phyloP scores from a whole-genome alignment of 169 alveolate genomes.

The Plasmodium adleri region DNA sequence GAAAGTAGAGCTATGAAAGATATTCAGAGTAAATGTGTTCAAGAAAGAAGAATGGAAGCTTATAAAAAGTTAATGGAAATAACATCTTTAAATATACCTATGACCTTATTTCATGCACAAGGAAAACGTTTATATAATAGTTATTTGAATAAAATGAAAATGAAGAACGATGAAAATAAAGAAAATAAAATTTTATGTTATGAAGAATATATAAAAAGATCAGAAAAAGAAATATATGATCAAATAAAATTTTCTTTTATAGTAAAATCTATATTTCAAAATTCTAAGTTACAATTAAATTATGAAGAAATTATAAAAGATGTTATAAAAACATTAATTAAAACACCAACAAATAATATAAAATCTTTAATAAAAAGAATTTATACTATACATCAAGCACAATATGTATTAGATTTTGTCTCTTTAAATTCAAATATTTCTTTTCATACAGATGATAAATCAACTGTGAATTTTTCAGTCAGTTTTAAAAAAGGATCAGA shows the following conservation, averaged over 20 bases:
- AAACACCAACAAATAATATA: conserved; percentile 70
- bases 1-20: conserved; percentile 68
- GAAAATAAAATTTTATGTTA: conserved; percentile 19
- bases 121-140: conserved; percentile 52
- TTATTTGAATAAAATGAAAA: conserved; percentile 46
- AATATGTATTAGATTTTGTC: conserved; percentile 66
- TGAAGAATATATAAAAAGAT: conserved; percentile 66
- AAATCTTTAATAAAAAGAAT: conserved; percentile 44
- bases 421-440: conserved; percentile 48
- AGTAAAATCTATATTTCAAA: conserved; percentile 62
- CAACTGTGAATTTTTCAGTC: conserved; percentile 68
- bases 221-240: conserved; percentile 70
- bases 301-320: conserved; percentile 63
- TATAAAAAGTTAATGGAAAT: conserved; percentile 76
- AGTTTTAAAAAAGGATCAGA: conserved; percentile 55
- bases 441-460: conserved; percentile 25
- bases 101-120: conserved; percentile 73
- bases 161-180: conserved; percentile 24
- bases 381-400: conserved; percentile 70
- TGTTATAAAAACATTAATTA: conserved; percentile 56
- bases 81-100: conserved; percentile 58
- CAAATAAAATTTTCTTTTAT: conserved; percentile 67
- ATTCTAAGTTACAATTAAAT: conserved; percentile 66
- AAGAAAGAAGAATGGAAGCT: conserved; percentile 76
- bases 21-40: conserved; percentile 65